Conservation (phyloP, 805 yeast genomes). For the Vanderwaltozyma tropicalis region DNA sequence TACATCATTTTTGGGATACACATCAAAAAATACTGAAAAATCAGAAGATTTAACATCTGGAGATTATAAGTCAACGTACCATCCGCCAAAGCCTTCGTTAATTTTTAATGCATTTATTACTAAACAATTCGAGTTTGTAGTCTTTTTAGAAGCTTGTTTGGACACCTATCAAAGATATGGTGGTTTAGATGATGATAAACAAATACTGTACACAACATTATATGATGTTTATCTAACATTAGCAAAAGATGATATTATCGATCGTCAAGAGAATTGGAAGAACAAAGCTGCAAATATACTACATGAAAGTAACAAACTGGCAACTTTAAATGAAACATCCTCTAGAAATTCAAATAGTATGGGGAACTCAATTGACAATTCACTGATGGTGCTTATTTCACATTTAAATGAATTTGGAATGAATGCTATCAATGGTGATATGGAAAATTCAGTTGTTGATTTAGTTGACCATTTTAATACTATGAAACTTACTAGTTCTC, state of each 20-base stretch:
- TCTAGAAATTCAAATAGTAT: constrained; percentile 2
- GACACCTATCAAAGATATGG: constrained; percentile 69
- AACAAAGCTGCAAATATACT: constrained; percentile 50
- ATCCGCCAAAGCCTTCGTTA: constrained; percentile 83
- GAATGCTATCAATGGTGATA: constrained; percentile 36
- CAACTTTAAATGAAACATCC: constrained; percentile 5
- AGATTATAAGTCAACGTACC: constrained; percentile 52
- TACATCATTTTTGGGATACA: constrained; percentile 47
- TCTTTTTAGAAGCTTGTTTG: constrained; percentile 83
- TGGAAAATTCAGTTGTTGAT: constrained; percentile 15
- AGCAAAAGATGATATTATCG: constrained; percentile 33
- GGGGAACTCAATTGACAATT: constrained; percentile 17
- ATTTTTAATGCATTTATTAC: constrained; percentile 81
- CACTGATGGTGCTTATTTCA: constrained; percentile 29
- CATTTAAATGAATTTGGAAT: constrained; percentile 31
- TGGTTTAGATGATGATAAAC: constrained; percentile 55
- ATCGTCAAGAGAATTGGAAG: constrained; percentile 46
- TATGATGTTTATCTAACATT: constrained; percentile 71
- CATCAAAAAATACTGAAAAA: constrained; percentile 26
- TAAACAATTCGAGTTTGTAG: constrained; percentile 80
- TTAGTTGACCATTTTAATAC: constrained; percentile 43
- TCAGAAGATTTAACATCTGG: constrained; percentile 6
- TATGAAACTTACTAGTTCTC: constrained; percentile 47
- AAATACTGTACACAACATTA: constrained; percentile 64
- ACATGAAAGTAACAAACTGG: constrained; percentile 33